Evolutionary conservation across 2,329 filamentous ascomycete species (phyloP).

Genomic region (Fusarium xyrophilum): DNA sequence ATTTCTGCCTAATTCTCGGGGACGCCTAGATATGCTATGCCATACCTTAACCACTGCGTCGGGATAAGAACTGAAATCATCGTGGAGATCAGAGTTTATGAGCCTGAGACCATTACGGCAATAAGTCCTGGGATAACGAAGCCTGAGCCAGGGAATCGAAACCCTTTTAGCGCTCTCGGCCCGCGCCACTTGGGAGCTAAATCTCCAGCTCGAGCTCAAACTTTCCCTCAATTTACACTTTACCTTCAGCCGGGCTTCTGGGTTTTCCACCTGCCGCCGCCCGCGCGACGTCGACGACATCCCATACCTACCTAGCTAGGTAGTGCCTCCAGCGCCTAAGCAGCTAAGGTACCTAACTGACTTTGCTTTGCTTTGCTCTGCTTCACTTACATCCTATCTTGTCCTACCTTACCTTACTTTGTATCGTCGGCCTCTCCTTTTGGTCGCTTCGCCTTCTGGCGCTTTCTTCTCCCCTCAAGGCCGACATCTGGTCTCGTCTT

Average conservation of each 20-base stretch:
- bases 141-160: conserved; percentile 18
- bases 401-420: background rate
- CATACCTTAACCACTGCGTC: conserved; percentile 19
- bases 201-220: conserved; percentile 14
- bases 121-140: conserved; percentile 11
- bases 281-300: conserved; percentile 23
- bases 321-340: background rate
- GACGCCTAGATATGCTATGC: conserved; percentile 3
- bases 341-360: background rate
- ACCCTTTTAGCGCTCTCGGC: conserved; percentile 32
- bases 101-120: conserved; percentile 5
- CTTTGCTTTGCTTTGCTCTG: background rate
- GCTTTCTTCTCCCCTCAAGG: background rate
- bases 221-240: conserved; percentile 29
- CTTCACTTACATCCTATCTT: background rate
- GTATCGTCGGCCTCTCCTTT: conserved; percentile 28
- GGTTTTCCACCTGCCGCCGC: conserved; percentile 34
- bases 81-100: conserved; percentile 9
- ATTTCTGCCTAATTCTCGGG: conserved; percentile 2
- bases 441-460: conserved; percentile 28
- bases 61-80: conserved; percentile 14
- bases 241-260: conserved; percentile 35
- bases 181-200: conserved; percentile 33
- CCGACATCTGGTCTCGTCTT: background rate
- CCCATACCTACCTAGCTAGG: background rate